Conservation (phyloP, 2,329 filamentous ascomycete genomes). For the Alternaria angustiovoidea region DNA sequence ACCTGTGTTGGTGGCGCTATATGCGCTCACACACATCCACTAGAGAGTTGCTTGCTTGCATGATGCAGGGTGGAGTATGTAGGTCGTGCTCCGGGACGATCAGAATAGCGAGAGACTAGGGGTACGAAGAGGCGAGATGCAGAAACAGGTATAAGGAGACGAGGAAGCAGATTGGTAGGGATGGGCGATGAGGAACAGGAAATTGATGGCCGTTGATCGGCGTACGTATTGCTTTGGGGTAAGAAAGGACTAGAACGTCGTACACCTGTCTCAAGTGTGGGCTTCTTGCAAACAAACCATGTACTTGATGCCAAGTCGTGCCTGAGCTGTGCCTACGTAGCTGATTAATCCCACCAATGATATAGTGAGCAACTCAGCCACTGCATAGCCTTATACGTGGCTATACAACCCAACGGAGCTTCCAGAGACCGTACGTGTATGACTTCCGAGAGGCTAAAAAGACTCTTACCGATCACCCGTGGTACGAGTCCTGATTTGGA, state of each 20-base stretch:
- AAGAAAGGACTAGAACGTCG: background rate
- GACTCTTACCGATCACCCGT: background rate
- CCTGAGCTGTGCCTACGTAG: background rate
- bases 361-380: background rate
- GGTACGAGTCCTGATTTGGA: background rate
- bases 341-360: background rate
- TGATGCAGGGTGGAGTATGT: background rate
- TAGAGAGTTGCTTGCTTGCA: background rate
- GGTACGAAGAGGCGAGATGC: background rate
- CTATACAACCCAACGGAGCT: background rate
- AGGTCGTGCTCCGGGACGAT: background rate
- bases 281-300: background rate
- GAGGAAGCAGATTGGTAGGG: background rate
- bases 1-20: slow-evolving; percentile 9
- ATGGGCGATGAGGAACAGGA: slow-evolving; percentile 7
- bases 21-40: background rate
- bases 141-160: background rate
- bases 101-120: background rate
- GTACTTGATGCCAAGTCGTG: background rate
- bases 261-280: background rate
- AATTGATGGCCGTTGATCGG: background rate
- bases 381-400: background rate
- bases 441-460: background rate
- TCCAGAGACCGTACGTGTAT: background rate
- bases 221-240: background rate